Base-by-base conservation (phyloP, 345 rosid species). In the Linum tenue region DNA sequence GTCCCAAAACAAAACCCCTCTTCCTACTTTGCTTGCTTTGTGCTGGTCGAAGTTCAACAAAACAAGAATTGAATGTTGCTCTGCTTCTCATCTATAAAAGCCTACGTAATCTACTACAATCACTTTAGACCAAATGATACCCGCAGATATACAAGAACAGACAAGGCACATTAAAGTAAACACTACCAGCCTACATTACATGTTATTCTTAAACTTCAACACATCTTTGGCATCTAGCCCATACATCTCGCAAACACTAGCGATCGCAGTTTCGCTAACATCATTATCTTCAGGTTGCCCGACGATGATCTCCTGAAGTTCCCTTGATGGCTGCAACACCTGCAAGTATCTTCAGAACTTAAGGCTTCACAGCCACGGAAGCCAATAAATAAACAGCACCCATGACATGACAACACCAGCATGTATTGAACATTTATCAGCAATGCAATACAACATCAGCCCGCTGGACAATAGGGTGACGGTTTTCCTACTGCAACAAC, bases 291-390 rank as follows among this genome's bases (percentile, higher is more conserved):
- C 82, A 37, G 68, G 73, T 62, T 73, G 72, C 5, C 36, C 2
- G 48, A 65, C 8, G 59, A 81, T 38, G 44, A 86, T 76, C 37
- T 81, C 70, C 69, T 84, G 70, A 1, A 90, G 86, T 74, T 88
- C 88, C 69, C 71, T 65, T 0, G 95, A 94, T 66, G 99, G 89
- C 69, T 73, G 74, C 85, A 94, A 66, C 48, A 81, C 80, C 99
- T 90, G 64, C 37, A 56, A 15, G 5, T 44, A 60, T 3, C 39
- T 62, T 57, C 42, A 53, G 57, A 37, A 43, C 55, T n/a, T n/a
- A 5, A 11, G 31, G 39, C 35, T 14, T 35, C 37, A 16, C 7
- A 58, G 38, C 7, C 6, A 38, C 36, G 8, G 37, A 16, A 36
- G 8, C 17, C 61, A 16, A 58, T 17, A 58, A 58, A 4, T 3